Evolutionary conservation across 129 eudicot genomes (phyloP), one percentile per base, ranked within the genome.

Genomic region (Arctium minus): DNA sequence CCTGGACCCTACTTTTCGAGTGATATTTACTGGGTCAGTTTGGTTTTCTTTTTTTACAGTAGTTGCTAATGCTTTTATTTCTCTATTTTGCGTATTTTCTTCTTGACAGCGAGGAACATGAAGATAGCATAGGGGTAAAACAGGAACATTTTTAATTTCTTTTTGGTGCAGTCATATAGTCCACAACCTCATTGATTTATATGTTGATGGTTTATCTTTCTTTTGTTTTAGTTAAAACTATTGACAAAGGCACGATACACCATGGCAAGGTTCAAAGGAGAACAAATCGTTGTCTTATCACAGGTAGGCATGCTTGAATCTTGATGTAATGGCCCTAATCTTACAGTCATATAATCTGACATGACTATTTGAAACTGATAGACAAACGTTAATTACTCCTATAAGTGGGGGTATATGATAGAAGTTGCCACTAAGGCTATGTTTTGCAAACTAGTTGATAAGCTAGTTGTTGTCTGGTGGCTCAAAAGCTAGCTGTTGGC

Each of bases 211-310:
- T 44, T 67, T 74, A 70, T 72, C 18, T 85, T 36, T 79, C 10
- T 50, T 72, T 36, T 74, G 73, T 79, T 71, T 36, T 75, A 95
- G 99, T 78, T 95, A 86, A 95, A 89, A 81, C 86, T 95, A 70
- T 81, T 95, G 97, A 88, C 97, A 32, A 95, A 93, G 84, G 99
- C 99, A 70, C 92, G 97, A 31, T 92, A 95, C 73, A 91, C 99
- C 39, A 86, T 88, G 90, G 91, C 99, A 67, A 90, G 87, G 78
- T 95, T 90, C 87, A 87, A 91, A 90, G 97, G 97, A 80, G 99
- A 95, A 86, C 99, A 95, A 74, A 95, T 95, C 27, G 97, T 95
- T 73, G 83, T 95, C 75, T 80, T 95, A 84, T 95, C 99, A 65
- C 99, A 95, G 97, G 98, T 92, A 86, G 8, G 72, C 79, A 83